Conservation (phyloP, 164 flowering plant genomes). For the Stephania yunnanensis region DNA sequence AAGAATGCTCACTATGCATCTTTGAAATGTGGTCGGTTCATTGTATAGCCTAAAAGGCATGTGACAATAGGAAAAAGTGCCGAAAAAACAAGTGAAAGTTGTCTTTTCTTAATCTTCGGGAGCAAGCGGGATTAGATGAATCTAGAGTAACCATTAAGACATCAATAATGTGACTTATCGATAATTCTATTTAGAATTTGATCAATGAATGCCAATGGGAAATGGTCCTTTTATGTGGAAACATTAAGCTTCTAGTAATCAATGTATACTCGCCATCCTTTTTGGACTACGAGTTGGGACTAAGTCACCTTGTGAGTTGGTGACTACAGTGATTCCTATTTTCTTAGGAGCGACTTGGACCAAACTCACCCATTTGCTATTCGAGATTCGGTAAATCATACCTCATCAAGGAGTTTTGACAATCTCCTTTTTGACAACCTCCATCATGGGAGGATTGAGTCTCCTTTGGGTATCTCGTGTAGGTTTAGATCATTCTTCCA, state of each 20-base stretch:
- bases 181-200: not conserved
- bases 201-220: not conserved
- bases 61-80: not conserved
- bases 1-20: not conserved
- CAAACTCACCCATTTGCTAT: not conserved
- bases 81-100: no score
- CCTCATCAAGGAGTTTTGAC: no score
- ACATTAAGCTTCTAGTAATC: conserved; percentile 3
- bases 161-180: not conserved
- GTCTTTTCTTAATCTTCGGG: no score
- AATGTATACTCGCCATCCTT: not conserved
- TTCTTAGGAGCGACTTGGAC: not conserved
- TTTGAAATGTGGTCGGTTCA: not conserved
- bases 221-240: not conserved
- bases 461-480: no score
- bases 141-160: no score
- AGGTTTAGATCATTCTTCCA: no score
- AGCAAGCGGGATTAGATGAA: no score
- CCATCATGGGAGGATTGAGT: no score
- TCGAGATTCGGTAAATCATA: no score
- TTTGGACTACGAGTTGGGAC: not conserved
- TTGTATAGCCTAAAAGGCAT: not conserved
- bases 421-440: no score
- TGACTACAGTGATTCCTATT: not conserved
- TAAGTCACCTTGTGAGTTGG: not conserved